Evolutionary conservation across 2,329 filamentous ascomycete genomes (phyloP), one percentile per base, ranked within the genome.

Genomic region (Pseudogymnoascus verrucosus): DNA sequence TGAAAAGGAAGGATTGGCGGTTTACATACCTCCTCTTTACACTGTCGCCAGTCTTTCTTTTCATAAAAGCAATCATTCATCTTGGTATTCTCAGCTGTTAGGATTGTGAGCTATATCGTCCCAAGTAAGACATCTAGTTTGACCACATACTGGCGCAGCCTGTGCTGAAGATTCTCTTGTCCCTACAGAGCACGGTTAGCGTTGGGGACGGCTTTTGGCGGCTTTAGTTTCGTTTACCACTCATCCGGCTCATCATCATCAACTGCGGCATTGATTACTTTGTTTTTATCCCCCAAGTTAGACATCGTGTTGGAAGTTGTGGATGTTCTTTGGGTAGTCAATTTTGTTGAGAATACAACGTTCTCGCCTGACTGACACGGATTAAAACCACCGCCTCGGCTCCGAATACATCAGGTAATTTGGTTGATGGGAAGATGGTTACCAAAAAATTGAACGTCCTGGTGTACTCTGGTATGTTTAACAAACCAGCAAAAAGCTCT

Each of bases 11-110:
- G 62, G 59, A 63, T 65, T 51, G 34, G 36, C 60, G 61, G 62
- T 23, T 54, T 63, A 78, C 89, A 79, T 75, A 96, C 93, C 85
- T 98, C 93, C 68, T 86, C 82, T 73, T 89, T 89, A 77, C 95
- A 99, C 64, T 83, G 82, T 69, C 95, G 83, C 93, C 95, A 99
- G 74, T 99, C 95, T 75, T 93, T 96, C 82, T 93, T 96, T 63
- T 93, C 91, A 73, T 86, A 96, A 76, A 96, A 96, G 77, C 95
- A 99, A 75, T 98, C 91, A 37, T 92, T 97, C 87, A 99, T 84
- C 72, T 87, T 93, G 62, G 84, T 79, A 72, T 98, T 96, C 73
- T 98, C 93, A 21, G 85, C 93, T 97, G 68, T 54, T 37, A 2
- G 60, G 36, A 40, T 39, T 61, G 34, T 40, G 34, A 57, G 51